Evolutionary conservation across 192 early-diverging fungal species (phyloP), one percentile per base, ranked within the genome.

Genomic region (Dissophora globulifera): DNA sequence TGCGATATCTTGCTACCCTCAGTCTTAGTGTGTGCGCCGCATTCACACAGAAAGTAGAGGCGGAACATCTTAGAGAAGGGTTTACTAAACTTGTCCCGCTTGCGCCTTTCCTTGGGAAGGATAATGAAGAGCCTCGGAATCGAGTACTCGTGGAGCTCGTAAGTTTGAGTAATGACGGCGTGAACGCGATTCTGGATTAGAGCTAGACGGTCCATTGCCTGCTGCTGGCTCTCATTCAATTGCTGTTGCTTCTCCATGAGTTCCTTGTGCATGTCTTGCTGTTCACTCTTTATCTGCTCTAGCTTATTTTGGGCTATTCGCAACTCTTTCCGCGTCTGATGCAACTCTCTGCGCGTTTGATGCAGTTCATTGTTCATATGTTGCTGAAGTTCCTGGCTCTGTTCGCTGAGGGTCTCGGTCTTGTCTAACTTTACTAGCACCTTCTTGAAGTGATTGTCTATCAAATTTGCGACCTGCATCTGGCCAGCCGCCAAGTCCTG

Each of bases 21-120:
- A 20, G 38, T 16, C 25, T 5, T 20, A 11, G 54, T 56, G 19
- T 56, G 38, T 25, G 40, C 57, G 2, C 57, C 57, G 35, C 57
- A 59, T 43, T 59, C 57, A 15, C 62, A 64, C 23, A 64, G 20
- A 38, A 53, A 64, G 23, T 20, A 64, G 15, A 64, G 27, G 11
- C 50, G 50, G 15, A 46, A 64, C 29, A 53, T 31, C 13, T 53
- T 31, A 8, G 30, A 42, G 12, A 64, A 22, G 12, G 50, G 50
- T 17, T 30, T 29, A 17, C 7, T 41, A 16, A 26, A 15, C 0
- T 50, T 26, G 35, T 50, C 35, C 2, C 29, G 12, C 15, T 1
- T 32, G 15, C 48, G 30, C 2, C 33, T 38, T n/a, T 30, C 15
- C 48, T 41, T 62, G 3, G 59, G 59, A 2, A 62, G 35, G 1